A percentile compares a stretch with the other conserved stretches of the same genome.
These are phyloP conservation scores for Bauhinia variegata DNA, from an alignment of 306 rosid species.

Conservation along the genomic window DNA sequence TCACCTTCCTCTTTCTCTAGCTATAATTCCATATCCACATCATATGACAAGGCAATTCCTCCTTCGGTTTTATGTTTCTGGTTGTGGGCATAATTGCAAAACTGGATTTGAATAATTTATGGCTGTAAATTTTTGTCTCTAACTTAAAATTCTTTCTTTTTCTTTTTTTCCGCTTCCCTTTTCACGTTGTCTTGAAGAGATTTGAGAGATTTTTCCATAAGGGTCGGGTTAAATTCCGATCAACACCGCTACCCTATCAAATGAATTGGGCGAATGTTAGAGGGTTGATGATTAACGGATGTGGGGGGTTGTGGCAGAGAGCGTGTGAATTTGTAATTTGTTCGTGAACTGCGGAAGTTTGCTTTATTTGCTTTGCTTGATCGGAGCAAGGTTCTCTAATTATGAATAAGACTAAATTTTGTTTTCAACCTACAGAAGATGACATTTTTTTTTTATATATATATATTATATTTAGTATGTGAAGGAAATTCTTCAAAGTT, in stretches of 20 bases:
- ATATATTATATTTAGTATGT: background rate
- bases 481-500: conserved; percentile 4
- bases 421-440: background rate
- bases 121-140: background rate
- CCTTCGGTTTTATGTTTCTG: background rate
- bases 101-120: background rate
- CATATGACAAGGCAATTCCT: background rate
- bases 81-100: background rate
- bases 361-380: background rate
- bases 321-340: background rate
- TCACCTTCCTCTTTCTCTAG: background rate
- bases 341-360: background rate
- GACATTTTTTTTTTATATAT: background rate
- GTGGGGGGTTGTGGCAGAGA: background rate
- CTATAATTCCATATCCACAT: background rate
- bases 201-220: background rate
- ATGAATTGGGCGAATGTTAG: conserved; percentile 14
- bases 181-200: background rate
- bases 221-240: background rate
- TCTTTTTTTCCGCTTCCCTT: background rate
- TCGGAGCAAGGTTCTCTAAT: background rate
- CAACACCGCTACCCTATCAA: background rate
- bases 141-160: background rate
- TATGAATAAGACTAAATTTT: background rate
- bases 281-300: background rate